phyloP scores from a whole-genome alignment of 257 asterid genomes.

The Plantago elongata region DNA sequence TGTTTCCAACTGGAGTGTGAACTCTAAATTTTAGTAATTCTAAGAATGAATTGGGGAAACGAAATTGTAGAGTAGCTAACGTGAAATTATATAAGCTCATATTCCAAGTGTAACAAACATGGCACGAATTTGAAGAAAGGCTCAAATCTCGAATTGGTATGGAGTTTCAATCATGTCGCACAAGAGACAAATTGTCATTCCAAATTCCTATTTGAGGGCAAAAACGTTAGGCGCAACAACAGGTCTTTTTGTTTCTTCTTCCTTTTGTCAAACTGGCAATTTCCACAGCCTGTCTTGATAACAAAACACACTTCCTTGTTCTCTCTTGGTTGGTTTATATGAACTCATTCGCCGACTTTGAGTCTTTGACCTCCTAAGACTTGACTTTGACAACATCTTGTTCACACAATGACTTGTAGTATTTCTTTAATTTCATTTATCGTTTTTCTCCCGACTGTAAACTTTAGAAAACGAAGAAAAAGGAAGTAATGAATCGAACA shows the following conservation, averaged over 20 bases:
- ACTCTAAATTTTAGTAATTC: too few species aligned
- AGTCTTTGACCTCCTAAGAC: conserved; percentile 1
- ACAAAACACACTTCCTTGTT: conserved; percentile 6
- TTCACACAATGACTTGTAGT: neutral
- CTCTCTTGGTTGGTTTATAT: neutral
- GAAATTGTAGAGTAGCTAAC: too few species aligned
- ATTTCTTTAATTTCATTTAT: neutral
- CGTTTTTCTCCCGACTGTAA: too few species aligned
- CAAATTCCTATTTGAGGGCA: neutral
- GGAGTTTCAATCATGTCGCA: conserved; percentile 5
- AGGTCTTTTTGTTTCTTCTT: conserved; percentile 17
- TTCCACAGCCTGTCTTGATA: conserved; percentile 12
- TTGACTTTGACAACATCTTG: neutral
- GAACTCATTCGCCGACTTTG: too few species aligned
- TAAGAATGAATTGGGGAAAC: too few species aligned
- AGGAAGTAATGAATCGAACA: too few species aligned
- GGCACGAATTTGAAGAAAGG: neutral
- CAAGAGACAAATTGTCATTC: conserved; percentile 6
- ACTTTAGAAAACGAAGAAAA: too few species aligned
- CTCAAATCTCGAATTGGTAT: conserved; percentile 13
- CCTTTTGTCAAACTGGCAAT: conserved; percentile 18
- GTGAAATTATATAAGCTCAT: too few species aligned
- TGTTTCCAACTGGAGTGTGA: too few species aligned
- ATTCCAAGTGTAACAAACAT: neutral
- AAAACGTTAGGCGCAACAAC: neutral